A percentile compares a stretch with the other conserved stretches of the same genome.
Evolutionary conservation across 768 basidiomycete genomes (phyloP).

Genomic region (Termitomyces sp.): DNA sequence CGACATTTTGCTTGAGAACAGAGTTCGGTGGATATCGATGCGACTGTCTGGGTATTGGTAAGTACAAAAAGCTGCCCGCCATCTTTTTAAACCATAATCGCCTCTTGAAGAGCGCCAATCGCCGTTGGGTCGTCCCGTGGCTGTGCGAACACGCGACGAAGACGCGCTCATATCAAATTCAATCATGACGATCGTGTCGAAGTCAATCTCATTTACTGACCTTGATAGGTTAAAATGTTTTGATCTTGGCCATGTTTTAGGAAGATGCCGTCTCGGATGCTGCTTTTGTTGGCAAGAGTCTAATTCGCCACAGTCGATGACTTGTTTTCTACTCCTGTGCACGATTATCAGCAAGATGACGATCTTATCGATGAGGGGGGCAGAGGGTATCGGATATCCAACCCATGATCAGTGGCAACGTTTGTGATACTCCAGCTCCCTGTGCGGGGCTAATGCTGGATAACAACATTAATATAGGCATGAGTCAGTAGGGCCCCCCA

Average conservation of each 20-base stretch:
- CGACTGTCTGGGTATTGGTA: not conserved
- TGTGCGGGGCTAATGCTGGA: constrained; percentile 8
- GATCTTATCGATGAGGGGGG: constrained; percentile 14
- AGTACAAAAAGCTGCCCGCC: not conserved
- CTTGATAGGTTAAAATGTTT: constrained; percentile 1
- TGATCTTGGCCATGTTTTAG: not conserved
- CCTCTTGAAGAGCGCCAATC: not conserved
- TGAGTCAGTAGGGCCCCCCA: constrained; percentile 4
- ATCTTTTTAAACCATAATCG: constrained; percentile 4
- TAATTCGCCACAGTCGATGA: not conserved
- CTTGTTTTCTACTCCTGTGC: not conserved
- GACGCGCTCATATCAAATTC: not conserved
- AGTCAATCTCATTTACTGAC: constrained; percentile 5
- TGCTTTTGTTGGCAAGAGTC: not conserved
- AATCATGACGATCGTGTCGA: constrained; percentile 4
- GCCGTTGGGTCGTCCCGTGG: constrained; percentile 1
- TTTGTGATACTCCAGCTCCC: constrained; percentile 7
- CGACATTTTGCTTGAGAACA: constrained; percentile 4
- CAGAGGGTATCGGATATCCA: constrained; percentile 5
- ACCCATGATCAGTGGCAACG: constrained; percentile 5
- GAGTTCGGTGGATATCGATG: not conserved
- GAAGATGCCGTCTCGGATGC: constrained; percentile 1
- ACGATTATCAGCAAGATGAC: constrained; percentile 12
- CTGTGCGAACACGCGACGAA: constrained; percentile 3
- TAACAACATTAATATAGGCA: constrained; percentile 1